Evolutionary conservation across 2,329 filamentous ascomycete species (phyloP), one percentile per base, ranked within the genome.

Genomic region (Cryphonectria radicalis): DNA sequence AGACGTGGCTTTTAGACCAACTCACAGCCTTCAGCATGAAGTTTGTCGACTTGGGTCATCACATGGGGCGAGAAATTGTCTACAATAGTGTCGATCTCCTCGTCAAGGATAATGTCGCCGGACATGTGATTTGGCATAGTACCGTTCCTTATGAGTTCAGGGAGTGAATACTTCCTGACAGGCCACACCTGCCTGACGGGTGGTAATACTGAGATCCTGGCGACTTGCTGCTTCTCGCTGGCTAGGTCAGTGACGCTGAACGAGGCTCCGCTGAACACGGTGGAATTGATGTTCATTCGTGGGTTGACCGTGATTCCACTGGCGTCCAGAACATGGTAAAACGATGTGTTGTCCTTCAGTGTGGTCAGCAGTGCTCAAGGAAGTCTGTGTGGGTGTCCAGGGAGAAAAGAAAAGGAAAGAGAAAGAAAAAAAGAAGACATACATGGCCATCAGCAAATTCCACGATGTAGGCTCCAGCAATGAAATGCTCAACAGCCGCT

Each of bases 11-110:
- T n/a, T 13, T 11, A 14, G 13, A 43, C 7, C 0, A 6, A 69
- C 67, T 40, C 63, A 69, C 67, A 77, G 10, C 84, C 84, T 43
- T 80, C 77, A 4, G 78, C 80, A 17, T 82, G 82, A n/a, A 86
- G 78, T 69, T 78, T 79, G 72, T 83, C 80, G 13, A 83, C 79
- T 63, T 81, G 79, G 11, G 78, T 77, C 77, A 80, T 78, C 60
- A 78, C 68, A 67, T 81, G 79, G 1, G 76, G 73, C 8, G 73
- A 70, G 62, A 74, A 75, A 0, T 69, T 72, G 70, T 74, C 66
- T 4, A 70, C 67, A 25, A 32, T 37, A 28, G 62, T 70, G 35
- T 63, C 57, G 17, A 22, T 10, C 4, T 46, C 32, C 32, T 64
- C 37, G 7, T 53, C 63, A 1, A 67, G 22, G 17, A 50, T 17